Evolutionary conservation across 345 rosid species (phyloP).

Genomic region (Dipteronia dyeriana): DNA sequence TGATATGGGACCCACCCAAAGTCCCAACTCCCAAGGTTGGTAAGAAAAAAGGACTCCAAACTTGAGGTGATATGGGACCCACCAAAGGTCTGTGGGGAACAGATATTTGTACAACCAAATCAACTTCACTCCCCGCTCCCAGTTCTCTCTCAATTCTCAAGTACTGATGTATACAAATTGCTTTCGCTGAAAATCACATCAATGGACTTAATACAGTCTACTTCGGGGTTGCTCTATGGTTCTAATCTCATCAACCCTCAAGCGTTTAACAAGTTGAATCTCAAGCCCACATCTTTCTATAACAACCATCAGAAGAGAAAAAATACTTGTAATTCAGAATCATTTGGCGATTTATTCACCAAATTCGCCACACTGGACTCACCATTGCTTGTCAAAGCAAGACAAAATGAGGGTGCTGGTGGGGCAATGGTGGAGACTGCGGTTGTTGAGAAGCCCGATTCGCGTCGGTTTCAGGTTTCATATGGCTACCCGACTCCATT

Average conservation of each 20-base stretch:
- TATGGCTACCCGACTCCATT: constrained; percentile 72
- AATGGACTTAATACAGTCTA: background rate
- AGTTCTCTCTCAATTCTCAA: background rate
- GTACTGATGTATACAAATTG: background rate
- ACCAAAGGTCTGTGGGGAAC: too few relatives aligned
- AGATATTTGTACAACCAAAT: too few relatives aligned
- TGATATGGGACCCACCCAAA: too few relatives aligned
- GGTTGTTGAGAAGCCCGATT: constrained; percentile 44
- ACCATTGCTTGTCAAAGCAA: constrained; percentile 28
- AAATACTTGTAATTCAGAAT: background rate
- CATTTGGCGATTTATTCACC: background rate
- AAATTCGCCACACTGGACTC: background rate
- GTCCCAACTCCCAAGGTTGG: too few relatives aligned
- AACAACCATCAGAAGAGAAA: background rate
- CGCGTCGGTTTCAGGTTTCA: constrained; percentile 41
- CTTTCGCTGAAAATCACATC: background rate
- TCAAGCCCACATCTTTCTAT: background rate
- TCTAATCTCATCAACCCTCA: background rate
- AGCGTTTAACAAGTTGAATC: background rate
- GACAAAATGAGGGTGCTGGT: constrained; percentile 31
- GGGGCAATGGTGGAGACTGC: constrained; percentile 36
- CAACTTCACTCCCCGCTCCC: too few relatives aligned
- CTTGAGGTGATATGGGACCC: too few relatives aligned
- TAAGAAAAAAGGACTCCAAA: too few relatives aligned
- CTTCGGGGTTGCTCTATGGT: background rate